Evolutionary conservation across 805 yeast species (phyloP).

Genomic region (Candida cerambycidarum): DNA sequence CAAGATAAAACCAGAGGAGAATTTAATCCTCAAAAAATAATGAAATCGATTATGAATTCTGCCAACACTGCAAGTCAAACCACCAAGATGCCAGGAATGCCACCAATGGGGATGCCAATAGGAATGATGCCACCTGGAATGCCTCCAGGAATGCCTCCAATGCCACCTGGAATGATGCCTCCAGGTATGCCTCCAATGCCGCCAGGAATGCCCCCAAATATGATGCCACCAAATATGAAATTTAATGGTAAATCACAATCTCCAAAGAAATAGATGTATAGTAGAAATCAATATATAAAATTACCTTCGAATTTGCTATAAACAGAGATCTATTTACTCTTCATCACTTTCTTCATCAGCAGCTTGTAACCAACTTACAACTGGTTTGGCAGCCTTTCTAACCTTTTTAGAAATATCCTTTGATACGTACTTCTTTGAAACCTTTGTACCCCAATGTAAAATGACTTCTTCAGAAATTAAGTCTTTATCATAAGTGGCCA

Average conservation of each 20-base stretch:
- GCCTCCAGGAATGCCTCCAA: conserved; percentile 23
- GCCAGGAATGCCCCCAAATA: conserved; percentile 16
- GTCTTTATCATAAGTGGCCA: conserved; percentile 80
- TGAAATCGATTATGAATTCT: conserved; percentile 56
- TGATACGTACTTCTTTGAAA: conserved; percentile 89
- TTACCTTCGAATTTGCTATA: neutral
- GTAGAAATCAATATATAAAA: neutral
- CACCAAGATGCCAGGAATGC: conserved; percentile 18
- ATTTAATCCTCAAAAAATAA: conserved; percentile 77
- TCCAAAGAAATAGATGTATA: neutral
- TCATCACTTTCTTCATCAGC: conserved; percentile 83
- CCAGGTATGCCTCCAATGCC: conserved; percentile 15
- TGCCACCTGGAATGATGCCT: conserved; percentile 16
- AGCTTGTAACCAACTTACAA: conserved; percentile 89
- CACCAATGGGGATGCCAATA: conserved; percentile 17
- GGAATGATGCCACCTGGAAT: conserved; percentile 17
- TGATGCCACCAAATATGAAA: conserved; percentile 19
- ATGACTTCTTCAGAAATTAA: conserved; percentile 81
- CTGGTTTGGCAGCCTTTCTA: conserved; percentile 94
- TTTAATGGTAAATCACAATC: neutral
- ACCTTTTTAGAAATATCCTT: conserved; percentile 91
- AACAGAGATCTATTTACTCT: conserved; percentile 36
- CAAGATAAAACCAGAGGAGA: conserved; percentile 81
- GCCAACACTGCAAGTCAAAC: conserved; percentile 18
- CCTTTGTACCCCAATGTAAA: conserved; percentile 83